Conservation (phyloP, 2,329 filamentous ascomycete species). For the Scedosporium apiospermum region DNA sequence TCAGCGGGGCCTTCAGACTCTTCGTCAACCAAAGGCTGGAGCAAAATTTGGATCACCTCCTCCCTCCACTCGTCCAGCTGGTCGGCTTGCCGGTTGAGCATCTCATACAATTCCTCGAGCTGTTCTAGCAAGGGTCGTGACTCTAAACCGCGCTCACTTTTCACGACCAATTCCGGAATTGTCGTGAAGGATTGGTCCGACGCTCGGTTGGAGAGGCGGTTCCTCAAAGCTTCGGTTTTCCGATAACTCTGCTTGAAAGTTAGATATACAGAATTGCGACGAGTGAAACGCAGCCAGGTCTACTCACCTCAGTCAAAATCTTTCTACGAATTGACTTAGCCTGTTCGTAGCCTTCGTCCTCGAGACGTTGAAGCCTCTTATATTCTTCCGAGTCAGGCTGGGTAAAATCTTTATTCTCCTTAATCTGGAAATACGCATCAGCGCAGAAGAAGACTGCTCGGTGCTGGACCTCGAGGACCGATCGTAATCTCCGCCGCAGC, state of each 20-base stretch:
- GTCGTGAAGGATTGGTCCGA: constrained; percentile 46
- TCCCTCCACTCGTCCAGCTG: constrained; percentile 68
- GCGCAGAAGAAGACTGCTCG: constrained; percentile 76
- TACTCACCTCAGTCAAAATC: constrained; percentile 51
- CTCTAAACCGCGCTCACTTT: constrained; percentile 59
- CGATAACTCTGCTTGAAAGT: constrained; percentile 1
- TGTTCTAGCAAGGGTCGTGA: constrained; percentile 55
- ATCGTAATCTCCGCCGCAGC: constrained; percentile 44
- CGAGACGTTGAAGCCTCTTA: constrained; percentile 55
- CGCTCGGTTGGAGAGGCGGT: constrained; percentile 44
- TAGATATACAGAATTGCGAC: neutral
- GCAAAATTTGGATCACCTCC: constrained; percentile 60
- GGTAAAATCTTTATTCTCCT: constrained; percentile 56
- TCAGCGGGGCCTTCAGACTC: constrained; percentile 53
- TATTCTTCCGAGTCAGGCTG: constrained; percentile 59
- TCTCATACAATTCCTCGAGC: constrained; percentile 53
- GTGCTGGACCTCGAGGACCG: constrained; percentile 70
- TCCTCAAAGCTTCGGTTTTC: constrained; percentile 44
- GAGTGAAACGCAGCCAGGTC: constrained; percentile 21
- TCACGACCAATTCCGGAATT: constrained; percentile 48
- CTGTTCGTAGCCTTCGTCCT: constrained; percentile 63
- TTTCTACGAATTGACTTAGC: constrained; percentile 73
- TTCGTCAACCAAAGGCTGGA: constrained; percentile 72
- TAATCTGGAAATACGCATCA: constrained; percentile 77
- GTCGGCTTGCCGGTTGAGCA: constrained; percentile 63